Conservation (phyloP, 177 flowering plant genomes). For the Telopea speciosissima region DNA sequence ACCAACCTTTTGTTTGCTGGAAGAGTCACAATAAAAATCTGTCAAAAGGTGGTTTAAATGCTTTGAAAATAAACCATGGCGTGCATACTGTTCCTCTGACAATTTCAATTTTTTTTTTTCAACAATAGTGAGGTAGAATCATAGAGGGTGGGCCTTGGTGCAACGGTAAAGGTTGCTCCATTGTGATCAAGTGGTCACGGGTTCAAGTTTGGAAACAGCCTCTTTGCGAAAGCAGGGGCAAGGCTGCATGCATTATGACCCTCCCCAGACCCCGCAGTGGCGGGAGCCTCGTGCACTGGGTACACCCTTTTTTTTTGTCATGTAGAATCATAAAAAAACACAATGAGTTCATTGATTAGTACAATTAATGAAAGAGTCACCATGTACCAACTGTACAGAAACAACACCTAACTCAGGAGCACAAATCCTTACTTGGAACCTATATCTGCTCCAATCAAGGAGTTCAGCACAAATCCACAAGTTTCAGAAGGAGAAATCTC, state of each 20-base stretch:
- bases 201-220: too few relatives aligned
- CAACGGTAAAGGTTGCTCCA: too few relatives aligned
- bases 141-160: too few relatives aligned
- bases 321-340: too few relatives aligned
- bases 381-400: not conserved
- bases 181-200: too few relatives aligned
- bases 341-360: not conserved
- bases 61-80: not conserved
- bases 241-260: too few relatives aligned
- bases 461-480: not conserved
- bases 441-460: not conserved
- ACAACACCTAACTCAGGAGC: not conserved
- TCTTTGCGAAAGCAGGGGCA: too few relatives aligned
- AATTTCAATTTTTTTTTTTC: not conserved
- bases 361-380: not conserved
- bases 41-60: not conserved
- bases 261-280: too few relatives aligned
- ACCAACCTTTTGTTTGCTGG: conserved; percentile 88
- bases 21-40: not conserved
- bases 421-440: not conserved
- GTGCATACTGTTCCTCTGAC: not conserved
- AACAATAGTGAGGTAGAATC: too few relatives aligned
- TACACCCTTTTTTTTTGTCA: too few relatives aligned
- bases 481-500: not conserved
- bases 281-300: too few relatives aligned